phyloP scores from a whole-genome alignment of 805 yeast genomes.

The Phaffomyces opuntiae region DNA sequence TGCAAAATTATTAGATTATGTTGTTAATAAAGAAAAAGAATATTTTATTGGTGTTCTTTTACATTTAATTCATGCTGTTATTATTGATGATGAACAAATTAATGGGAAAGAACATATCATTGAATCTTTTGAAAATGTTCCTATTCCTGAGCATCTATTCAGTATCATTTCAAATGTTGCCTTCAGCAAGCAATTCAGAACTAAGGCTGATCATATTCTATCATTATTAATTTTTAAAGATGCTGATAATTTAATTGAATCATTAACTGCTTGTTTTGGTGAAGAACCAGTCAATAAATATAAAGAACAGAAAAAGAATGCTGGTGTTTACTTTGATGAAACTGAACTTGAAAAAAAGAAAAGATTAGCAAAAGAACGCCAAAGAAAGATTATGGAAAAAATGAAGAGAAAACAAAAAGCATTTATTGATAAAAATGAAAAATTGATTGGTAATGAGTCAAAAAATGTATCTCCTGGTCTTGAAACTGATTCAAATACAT shows the following conservation, averaged over 20 bases:
- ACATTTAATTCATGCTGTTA: slow-evolving; percentile 62
- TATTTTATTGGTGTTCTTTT: slow-evolving; percentile 51
- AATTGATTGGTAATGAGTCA: slow-evolving; percentile 28
- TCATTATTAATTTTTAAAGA: slow-evolving; percentile 44
- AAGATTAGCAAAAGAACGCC: slow-evolving; percentile 54
- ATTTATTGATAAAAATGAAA: slow-evolving; percentile 52
- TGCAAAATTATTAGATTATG: slow-evolving; percentile 47
- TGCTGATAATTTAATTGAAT: slow-evolving; percentile 38
- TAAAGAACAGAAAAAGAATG: slow-evolving; percentile 38
- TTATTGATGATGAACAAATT: slow-evolving; percentile 40
- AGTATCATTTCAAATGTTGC: slow-evolving; percentile 40
- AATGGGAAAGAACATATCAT: slow-evolving; percentile 35
- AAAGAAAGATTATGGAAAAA: slow-evolving; percentile 51
- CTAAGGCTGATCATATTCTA: slow-evolving; percentile 52
- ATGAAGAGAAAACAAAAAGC: slow-evolving; percentile 68
- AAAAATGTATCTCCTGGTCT: slow-evolving; percentile 25
- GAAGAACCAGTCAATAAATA: slow-evolving; percentile 42
- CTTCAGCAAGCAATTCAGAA: slow-evolving; percentile 40
- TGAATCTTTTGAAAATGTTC: slow-evolving; percentile 44
- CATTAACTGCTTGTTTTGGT: slow-evolving; percentile 53
- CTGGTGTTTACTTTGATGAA: slow-evolving; percentile 34
- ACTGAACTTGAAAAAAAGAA: slow-evolving; percentile 49
- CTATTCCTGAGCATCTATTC: slow-evolving; percentile 50
- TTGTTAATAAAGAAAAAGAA: slow-evolving; percentile 45
- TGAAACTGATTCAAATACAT: slow-evolving; percentile 28